phyloP scores from a whole-genome alignment of 306 rosid species.

The Gillenia trifoliata region DNA sequence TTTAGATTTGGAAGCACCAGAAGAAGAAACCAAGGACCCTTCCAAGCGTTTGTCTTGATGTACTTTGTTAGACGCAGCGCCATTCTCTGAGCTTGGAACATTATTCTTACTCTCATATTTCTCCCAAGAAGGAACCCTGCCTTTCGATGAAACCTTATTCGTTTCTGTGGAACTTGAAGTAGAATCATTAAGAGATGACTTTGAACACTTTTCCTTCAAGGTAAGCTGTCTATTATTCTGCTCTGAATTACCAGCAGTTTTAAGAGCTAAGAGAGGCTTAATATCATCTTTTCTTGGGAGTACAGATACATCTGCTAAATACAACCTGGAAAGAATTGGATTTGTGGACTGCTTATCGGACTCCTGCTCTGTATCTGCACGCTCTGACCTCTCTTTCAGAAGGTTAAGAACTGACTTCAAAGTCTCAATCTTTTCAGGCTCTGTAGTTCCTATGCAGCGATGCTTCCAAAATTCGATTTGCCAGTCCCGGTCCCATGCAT shows the following conservation, averaged over 20 bases:
- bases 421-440: conserved; percentile 87
- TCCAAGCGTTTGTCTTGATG: conserved; percentile 31
- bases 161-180: conserved; percentile 31
- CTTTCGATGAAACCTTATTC: conserved; percentile 39
- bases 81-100: conserved; percentile 31
- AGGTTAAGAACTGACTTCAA: conserved; percentile 92
- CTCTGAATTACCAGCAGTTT: conserved; percentile 45
- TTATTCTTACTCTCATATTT: conserved; percentile 36
- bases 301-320: conserved; percentile 92
- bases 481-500: conserved; percentile 96
- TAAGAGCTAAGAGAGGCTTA: conserved; percentile 67
- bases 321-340: conserved; percentile 87
- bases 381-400: conserved; percentile 52
- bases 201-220: conserved; percentile 31
- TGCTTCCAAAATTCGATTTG: conserved; percentile 97
- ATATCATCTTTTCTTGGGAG: conserved; percentile 85
- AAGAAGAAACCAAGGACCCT: conserved; percentile 34
- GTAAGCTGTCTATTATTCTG: conserved; percentile 37
- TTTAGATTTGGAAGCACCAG: conserved; percentile 42
- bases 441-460: conserved; percentile 67
- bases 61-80: conserved; percentile 42
- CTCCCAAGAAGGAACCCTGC: conserved; percentile 31
- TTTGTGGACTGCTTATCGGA: conserved; percentile 52
- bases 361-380: conserved; percentile 35
- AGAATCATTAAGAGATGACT: conserved; percentile 28